Base-by-base conservation (phyloP, 2,329 filamentous ascomycete species). In the Spiromastix sp. region DNA sequence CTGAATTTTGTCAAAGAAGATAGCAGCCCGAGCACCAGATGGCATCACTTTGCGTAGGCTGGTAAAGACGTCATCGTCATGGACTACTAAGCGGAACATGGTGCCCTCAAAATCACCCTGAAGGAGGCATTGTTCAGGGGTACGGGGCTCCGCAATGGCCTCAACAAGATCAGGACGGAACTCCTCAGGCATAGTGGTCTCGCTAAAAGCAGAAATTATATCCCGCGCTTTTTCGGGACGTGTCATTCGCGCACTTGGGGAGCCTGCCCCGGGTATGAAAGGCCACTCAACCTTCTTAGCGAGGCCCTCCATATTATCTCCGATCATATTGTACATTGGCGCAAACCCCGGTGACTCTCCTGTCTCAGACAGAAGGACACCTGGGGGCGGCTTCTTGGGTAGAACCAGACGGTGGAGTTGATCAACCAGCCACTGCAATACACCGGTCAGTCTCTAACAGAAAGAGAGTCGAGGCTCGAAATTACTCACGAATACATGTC, bases 61-160 rank as follows among this genome's bases (percentile, higher is more conserved):
- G 12, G 48, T 46, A 41, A 56, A 67, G 17, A 63, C 53, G n/a
- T 49, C 50, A 26, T 62, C 56, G 36, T 67, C 62, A 41, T 64
- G 57, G 10, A 63, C 54, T 4, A 62, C 63, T 4, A 65, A 56
- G 16, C 60, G 54, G 43, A 67, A 63, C 39, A 66, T 52, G 2
- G 63, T 68, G 11, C 59, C 60, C 35, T 60, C 56, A 9, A 67
- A 54, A 39, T 66, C 62, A 2, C 57, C 59, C 38, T 61, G 61
- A 11, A 66, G 57, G 11, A 64, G 59, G 41, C 63, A 63, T 33
- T 64, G 55, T 31, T 63, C 59, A 9, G 56, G 49, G 4, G 56
- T 57, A 30, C 53, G 52, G 8, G 46, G 40, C 12, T 56, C 48
- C 11, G 48, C 47, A 3, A 50, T 50, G 16, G 52, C 53, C 29